These are phyloP conservation scores for Raffaelea arxii DNA, from an alignment of 2,329 filamentous ascomycete species.

Conservation along the genomic window DNA sequence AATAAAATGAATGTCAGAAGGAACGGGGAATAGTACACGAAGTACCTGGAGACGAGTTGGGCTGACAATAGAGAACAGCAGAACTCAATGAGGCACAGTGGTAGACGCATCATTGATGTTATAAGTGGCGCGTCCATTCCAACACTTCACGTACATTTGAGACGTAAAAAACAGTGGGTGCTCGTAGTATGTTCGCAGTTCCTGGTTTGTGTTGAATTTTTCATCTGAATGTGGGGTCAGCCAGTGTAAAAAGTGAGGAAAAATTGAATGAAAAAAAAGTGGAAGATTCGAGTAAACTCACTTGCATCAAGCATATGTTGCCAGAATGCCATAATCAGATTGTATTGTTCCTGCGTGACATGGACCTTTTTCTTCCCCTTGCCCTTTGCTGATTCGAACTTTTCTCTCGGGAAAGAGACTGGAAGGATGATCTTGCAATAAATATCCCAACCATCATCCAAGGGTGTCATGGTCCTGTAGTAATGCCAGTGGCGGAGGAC, in stretches of 20 bases:
- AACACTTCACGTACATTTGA: constrained; percentile 34
- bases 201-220: constrained; percentile 6
- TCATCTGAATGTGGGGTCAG: not conserved
- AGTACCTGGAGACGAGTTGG: too few relatives aligned
- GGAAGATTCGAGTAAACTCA: constrained; percentile 5
- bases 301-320: constrained; percentile 14
- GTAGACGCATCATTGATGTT: not conserved
- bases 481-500: constrained; percentile 42
- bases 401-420: not conserved
- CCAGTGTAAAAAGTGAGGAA: not conserved
- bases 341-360: constrained; percentile 18
- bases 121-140: constrained; percentile 17
- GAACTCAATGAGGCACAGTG: too few relatives aligned
- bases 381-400: constrained; percentile 16
- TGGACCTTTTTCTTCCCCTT: constrained; percentile 17
- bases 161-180: constrained; percentile 34
- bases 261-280: not conserved
- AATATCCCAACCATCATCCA: constrained; percentile 18
- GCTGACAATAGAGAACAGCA: not conserved
- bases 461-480: constrained; percentile 28
- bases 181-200: constrained; percentile 21
- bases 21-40: too few relatives aligned
- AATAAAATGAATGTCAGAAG: too few relatives aligned
- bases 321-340: constrained; percentile 22
- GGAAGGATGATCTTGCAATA: constrained; percentile 11